Evolutionary conservation across 768 basidiomycete species (phyloP).

Genomic region (Suillus subalutaceus): DNA sequence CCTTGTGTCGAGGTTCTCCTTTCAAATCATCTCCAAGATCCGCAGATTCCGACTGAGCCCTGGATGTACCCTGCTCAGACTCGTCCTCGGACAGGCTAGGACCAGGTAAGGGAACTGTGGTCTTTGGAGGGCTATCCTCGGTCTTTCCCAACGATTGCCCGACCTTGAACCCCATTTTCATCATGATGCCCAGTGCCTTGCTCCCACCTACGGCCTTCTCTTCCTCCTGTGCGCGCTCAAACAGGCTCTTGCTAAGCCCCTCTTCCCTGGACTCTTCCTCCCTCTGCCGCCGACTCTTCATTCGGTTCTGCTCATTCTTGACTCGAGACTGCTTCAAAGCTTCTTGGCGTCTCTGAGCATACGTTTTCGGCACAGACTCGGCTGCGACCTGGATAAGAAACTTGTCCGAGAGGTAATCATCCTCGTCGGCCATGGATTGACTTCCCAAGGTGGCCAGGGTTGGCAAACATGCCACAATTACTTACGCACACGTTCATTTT

Average conservation of each 20-base stretch:
- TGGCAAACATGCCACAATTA: constrained; percentile 25
- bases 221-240: constrained; percentile 73
- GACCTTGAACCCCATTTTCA: constrained; percentile 92
- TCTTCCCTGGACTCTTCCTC: constrained; percentile 79
- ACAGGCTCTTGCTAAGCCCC: constrained; percentile 78
- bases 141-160: constrained; percentile 73
- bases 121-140: constrained; percentile 19
- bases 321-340: constrained; percentile 55
- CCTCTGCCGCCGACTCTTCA: constrained; percentile 62
- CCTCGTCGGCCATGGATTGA: constrained; percentile 68
- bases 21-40: constrained; percentile 9
- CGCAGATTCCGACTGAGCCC: constrained; percentile 8
- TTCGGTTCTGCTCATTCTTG: constrained; percentile 69
- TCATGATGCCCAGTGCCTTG: constrained; percentile 89
- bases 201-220: constrained; percentile 48
- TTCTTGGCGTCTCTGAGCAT: constrained; percentile 71
- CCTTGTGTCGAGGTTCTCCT: constrained; percentile 43
- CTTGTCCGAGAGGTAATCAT: constrained; percentile 89
- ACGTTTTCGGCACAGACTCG: constrained; percentile 56
- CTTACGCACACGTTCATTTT: constrained; percentile 3
- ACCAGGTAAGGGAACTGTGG: constrained; percentile 10
- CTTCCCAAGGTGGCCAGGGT: not conserved
- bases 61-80: not conserved
- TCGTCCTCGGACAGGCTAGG: constrained; percentile 6
- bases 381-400: constrained; percentile 55